Percentiles rank a stretch among this genome's conserved stretches.
Evolutionary conservation across 345 rosid species (phyloP).

Genomic region (Psidium guajava): DNA sequence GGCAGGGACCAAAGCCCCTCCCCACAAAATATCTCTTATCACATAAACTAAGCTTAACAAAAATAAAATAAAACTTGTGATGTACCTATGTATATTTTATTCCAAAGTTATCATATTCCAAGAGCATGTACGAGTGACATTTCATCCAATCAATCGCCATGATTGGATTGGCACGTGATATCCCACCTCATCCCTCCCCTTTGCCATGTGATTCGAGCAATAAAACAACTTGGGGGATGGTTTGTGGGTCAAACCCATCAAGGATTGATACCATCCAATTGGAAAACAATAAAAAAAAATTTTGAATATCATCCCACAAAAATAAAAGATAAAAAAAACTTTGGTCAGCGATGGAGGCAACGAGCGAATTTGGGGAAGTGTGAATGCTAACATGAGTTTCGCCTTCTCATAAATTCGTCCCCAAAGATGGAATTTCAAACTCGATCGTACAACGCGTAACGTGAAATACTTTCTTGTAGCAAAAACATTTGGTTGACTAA

Average conservation of each 20-base stretch:
- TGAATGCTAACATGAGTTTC: not conserved
- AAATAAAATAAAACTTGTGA: not conserved
- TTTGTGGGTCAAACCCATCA: constrained; percentile 1
- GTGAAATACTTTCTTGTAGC: not conserved
- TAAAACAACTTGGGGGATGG: not conserved
- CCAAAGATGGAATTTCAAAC: not conserved
- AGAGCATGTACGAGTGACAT: not conserved
- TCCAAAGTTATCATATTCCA: constrained; percentile 11
- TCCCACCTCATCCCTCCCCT: constrained; percentile 1
- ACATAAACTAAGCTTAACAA: not conserved
- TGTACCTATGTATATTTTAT: not conserved
- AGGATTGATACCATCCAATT: not conserved
- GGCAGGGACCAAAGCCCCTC: constrained; percentile 15
- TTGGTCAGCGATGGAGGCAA: not conserved
- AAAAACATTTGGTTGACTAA: not conserved
- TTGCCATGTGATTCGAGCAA: not conserved
- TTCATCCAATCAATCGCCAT: constrained; percentile 4
- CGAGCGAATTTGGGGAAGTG: not conserved
- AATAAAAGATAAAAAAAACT: not conserved
- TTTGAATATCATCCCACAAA: not conserved
- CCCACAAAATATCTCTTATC: not conserved
- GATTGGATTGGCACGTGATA: constrained; percentile 18
- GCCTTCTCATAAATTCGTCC: not conserved
- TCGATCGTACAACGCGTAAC: not conserved
- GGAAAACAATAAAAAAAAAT: not conserved